Base-by-base conservation (phyloP, 805 yeast genomes). In the Isabelozyma heimii region DNA sequence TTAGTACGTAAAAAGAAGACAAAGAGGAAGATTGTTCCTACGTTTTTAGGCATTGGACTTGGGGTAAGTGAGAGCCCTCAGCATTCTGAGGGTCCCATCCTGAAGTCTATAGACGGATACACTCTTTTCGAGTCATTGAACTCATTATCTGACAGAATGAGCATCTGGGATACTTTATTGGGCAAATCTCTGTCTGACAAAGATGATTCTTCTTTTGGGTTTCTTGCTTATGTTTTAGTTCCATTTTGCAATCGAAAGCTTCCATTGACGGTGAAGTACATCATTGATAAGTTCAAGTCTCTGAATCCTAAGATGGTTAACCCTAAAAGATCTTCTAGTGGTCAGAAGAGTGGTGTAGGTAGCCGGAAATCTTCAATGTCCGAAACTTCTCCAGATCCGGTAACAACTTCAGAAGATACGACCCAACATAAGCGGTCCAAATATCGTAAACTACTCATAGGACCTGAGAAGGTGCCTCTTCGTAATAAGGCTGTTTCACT, bases 221-320 rank as follows among this genome's bases (percentile, higher is more conserved):
- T 80, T 55, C 61, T 80, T 37, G 80, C 75, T 3, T 77, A 76
- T 52, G 80, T 82, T 8, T 50, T 83, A 2, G 70, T 82, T 1
- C 86, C 87, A 0, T 80, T 75, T 60, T 83, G 70, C 57, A 76
- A 70, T 44, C 75, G 73, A 48, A 74, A 67, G 50, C 61, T 80
- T 4, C 86, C 87, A 0, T 55, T 65, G 39, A 63, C 77, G 4
- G 73, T 80, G 8, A 72, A 70, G 44, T 75, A 73, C 50, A 63
- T 81, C 17, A 66, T 80, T 5, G 71, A 70, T 16, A 77, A 74
- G 47, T 66, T 82, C 43, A 81, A 79, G 50, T 80, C 78, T 12
- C 79, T 77, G 58, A 72, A 64, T 37, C 57, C 76, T 52, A 72
- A 70, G 40, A 46, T 62, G 17, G 56, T 44, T 1, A n/a, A n/a